Evolutionary conservation across 192 early-diverging fungal species (phyloP).

Genomic region (Entomortierella beljakovae): DNA sequence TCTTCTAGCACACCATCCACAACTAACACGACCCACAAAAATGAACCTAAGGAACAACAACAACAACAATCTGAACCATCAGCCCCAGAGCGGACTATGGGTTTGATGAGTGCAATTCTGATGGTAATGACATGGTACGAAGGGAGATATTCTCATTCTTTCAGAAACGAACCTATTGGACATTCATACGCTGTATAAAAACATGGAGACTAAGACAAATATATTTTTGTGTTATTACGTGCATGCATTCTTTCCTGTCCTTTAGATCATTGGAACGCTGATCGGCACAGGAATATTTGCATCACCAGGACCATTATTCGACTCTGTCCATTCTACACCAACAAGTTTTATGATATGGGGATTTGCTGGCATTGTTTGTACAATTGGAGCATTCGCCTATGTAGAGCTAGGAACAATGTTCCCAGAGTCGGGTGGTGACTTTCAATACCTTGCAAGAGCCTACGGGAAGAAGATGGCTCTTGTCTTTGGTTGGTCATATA

Average conservation of each 20-base stretch:
- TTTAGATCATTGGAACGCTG: constrained; percentile 53
- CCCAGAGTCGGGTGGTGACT: constrained; percentile 64
- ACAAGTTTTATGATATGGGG: constrained; percentile 55
- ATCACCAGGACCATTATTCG: constrained; percentile 66
- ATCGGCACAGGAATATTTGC: constrained; percentile 77
- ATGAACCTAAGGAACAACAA: not conserved
- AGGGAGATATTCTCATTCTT: not conserved
- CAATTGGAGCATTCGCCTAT: constrained; percentile 53
- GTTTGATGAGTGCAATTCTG: constrained; percentile 51
- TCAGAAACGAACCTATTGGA: not conserved
- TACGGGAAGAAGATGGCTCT: constrained; percentile 69
- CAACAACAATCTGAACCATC: not conserved
- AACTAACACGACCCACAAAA: not conserved
- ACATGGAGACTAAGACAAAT: not conserved
- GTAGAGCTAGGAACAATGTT: constrained; percentile 57
- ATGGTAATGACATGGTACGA: constrained; percentile 57
- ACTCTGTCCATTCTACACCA: constrained; percentile 42
- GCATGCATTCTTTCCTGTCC: not conserved
- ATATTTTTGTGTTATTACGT: not conserved
- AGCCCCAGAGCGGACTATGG: constrained; percentile 39
- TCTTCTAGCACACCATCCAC: not conserved
- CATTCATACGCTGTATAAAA: not conserved
- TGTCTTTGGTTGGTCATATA: constrained; percentile 66
- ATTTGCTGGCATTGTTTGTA: constrained; percentile 44
- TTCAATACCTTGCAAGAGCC: constrained; percentile 64